phyloP scores from a whole-genome alignment of 192 early-diverging fungal genomes.

The Globomyces pollinis-pini region DNA sequence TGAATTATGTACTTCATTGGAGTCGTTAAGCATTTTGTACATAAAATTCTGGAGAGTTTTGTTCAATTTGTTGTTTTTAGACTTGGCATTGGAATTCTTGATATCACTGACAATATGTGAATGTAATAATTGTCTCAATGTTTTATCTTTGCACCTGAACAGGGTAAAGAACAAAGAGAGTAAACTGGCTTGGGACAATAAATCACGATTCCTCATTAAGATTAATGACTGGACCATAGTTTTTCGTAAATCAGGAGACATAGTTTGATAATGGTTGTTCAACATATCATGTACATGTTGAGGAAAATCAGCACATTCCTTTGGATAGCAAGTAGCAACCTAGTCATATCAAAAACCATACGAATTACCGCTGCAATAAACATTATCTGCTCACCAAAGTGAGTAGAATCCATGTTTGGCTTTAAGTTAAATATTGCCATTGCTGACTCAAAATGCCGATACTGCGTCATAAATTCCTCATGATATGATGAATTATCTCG shows the following conservation, averaged over 20 bases:
- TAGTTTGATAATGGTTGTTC: conserved; percentile 68
- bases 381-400: conserved; percentile 81
- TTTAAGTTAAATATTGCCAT: conserved; percentile 84
- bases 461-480: conserved; percentile 91
- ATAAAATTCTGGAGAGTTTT: conserved; percentile 95
- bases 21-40: conserved; percentile 87
- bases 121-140: conserved; percentile 80
- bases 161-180: conserved; percentile 94
- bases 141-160: conserved; percentile 90
- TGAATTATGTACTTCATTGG: conserved; percentile 40
- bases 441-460: conserved; percentile 82
- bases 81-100: conserved; percentile 82
- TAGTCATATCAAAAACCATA: conserved; percentile 14
- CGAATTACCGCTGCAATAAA: conserved; percentile 74
- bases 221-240: conserved; percentile 86
- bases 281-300: conserved; percentile 77
- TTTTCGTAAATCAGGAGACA: conserved; percentile 76
- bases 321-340: conserved; percentile 80
- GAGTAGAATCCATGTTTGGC: conserved; percentile 56
- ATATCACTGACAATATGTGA: conserved; percentile 93
- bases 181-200: conserved; percentile 44
- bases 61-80: conserved; percentile 97
- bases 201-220: conserved; percentile 77
- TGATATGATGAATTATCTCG: conserved; percentile 87
- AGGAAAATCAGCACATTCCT: conserved; percentile 67